Evolutionary conservation across 345 rosid genomes (phyloP).

Genomic region (Populus nigra): DNA sequence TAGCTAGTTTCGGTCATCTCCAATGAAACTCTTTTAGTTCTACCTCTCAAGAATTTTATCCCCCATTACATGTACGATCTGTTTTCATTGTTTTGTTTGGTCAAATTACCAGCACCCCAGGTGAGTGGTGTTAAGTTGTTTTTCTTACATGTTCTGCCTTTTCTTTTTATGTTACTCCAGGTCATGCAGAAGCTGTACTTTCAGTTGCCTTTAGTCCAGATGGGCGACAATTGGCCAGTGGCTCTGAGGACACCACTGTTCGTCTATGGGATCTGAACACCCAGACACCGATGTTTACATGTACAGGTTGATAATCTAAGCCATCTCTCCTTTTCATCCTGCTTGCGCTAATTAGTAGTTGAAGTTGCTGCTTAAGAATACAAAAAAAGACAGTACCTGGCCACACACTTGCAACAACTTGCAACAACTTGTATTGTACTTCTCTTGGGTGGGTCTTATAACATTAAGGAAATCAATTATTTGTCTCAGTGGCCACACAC

Average conservation of each 20-base stretch:
- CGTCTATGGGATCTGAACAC: slow-evolving; percentile 93
- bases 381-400: neutral
- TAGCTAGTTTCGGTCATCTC: neutral
- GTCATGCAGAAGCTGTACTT: slow-evolving; percentile 88
- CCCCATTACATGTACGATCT: neutral
- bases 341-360: neutral
- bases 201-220: slow-evolving; percentile 94
- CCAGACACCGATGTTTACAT: slow-evolving; percentile 89
- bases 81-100: slow-evolving; percentile 2
- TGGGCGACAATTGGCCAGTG: slow-evolving; percentile 88
- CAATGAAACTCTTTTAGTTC: neutral
- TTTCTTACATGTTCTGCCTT: slow-evolving; percentile 7
- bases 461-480: slow-evolving; percentile 63
- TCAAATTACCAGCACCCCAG: neutral
- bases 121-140: neutral
- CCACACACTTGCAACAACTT: no score
- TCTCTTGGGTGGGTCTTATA: neutral
- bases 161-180: slow-evolving; percentile 28
- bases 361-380: neutral
- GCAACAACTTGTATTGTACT: neutral
- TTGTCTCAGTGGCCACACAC: slow-evolving; percentile 82
- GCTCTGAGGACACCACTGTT: slow-evolving; percentile 95
- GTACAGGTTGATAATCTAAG: slow-evolving; percentile 53
- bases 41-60: neutral
- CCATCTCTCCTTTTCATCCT: neutral